Evolutionary conservation across 805 yeast genomes (phyloP), one percentile per base, ranked within the genome.

Genomic region (Suhomyces pyralidae): DNA sequence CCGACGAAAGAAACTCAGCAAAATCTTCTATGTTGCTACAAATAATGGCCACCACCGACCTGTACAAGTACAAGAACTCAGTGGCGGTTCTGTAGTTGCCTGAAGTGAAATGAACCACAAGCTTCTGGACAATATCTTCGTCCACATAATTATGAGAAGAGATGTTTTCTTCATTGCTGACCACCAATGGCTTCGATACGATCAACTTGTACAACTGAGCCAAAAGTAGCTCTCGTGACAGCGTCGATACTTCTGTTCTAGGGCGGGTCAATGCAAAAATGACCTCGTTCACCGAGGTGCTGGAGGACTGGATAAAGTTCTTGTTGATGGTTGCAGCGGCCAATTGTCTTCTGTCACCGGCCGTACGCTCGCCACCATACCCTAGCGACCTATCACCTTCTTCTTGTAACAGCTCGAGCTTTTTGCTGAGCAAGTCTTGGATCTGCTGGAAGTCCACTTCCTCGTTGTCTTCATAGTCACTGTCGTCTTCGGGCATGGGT

Each of bases 21-120:
- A 79, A 78, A 51, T 80, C 84, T 49, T 81, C 84, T 9, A 78
- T 68, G 56, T 80, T 80, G 48, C 81, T 74, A n/a, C 73, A 71
- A 19, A 75, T 65, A 51, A 80, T 69, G 1, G 79, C 78, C 28
- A 74, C 65, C 14, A 71, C 53, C 10, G 79, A 70, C 52, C 81
- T 58, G 58, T 52, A 73, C 43, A 81, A 64, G 26, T 75, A 65
- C 38, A 75, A 60, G 48, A 73, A 74, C 56, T 80, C 84, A 36
- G 67, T 62, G 10, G 67, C 62, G 2, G 78, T 66, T 46, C 77
- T 57, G 59, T 64, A 74, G 50, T 74, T 71, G 5, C 64, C 62
- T 7, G 51, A 55, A 44, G 61, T 61, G 38, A 78, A 64, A n/a
- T 68, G 62, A 19, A 67, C 66, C 45, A 73, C 63, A 59, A 78